Conservation (phyloP, 2,329 filamentous ascomycete species). For the Sporothrix inflata region DNA sequence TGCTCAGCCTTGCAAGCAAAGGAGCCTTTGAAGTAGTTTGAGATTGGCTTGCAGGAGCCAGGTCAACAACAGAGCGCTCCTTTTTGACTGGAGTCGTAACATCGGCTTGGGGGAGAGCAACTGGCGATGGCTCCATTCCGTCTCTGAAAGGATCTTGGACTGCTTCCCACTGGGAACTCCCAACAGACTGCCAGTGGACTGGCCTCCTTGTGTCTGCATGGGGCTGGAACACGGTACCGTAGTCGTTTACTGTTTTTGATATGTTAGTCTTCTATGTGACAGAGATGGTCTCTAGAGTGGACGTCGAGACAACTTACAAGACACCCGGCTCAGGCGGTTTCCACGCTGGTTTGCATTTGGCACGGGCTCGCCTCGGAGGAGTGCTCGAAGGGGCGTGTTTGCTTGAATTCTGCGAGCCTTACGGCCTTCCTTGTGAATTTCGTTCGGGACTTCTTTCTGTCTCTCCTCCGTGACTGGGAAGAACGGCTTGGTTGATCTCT, state of each 20-base stretch:
- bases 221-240: not conserved
- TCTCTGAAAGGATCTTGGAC: not conserved
- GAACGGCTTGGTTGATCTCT: not conserved
- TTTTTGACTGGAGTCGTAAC: not conserved
- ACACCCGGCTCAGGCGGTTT: not conserved
- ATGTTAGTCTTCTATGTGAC: not conserved
- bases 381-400: not conserved
- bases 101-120: not conserved
- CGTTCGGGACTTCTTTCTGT: not conserved
- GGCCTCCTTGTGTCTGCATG: not conserved
- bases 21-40: not conserved
- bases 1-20: not conserved
- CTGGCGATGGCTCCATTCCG: not conserved
- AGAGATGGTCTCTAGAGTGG: not conserved
- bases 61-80: not conserved
- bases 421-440: not conserved
- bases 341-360: not conserved
- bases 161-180: conserved; percentile 11
- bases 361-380: not conserved
- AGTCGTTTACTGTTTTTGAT: not conserved
- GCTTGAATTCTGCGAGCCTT: not conserved
- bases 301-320: not conserved
- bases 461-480: not conserved
- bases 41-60: not conserved
- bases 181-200: conserved; percentile 1